A percentile compares a stretch with the other conserved stretches of the same genome.
These are phyloP conservation scores for Smallanthus sonchifolius DNA, from an alignment of 129 eudicot genomes.

Conservation along the genomic window DNA sequence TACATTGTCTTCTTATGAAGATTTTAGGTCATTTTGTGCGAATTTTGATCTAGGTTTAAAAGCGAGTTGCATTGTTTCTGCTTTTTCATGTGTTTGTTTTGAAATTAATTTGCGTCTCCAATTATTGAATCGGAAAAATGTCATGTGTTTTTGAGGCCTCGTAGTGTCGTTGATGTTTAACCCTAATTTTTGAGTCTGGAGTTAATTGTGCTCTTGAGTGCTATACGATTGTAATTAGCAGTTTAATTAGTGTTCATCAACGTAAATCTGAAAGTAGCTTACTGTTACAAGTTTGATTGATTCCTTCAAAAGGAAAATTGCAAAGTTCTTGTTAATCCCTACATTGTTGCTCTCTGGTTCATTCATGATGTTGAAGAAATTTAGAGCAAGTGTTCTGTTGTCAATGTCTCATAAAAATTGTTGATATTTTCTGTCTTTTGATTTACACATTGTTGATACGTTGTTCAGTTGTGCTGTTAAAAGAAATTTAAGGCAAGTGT, in stretches of 20 bases:
- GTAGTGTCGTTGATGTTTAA: constrained; percentile 1
- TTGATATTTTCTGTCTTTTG: neutral
- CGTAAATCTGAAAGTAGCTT: neutral
- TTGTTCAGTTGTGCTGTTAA: neutral
- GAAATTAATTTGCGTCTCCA: neutral
- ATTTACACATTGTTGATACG: neutral
- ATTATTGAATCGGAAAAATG: neutral
- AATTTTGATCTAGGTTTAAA: neutral
- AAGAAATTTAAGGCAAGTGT: neutral
- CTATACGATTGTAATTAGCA: neutral
- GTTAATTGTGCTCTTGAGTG: neutral
- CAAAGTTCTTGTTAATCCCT: neutral
- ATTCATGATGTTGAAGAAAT: neutral
- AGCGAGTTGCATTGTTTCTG: neutral
- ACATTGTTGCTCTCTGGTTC: constrained; percentile 14
- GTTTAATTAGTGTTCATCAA: constrained; percentile 7
- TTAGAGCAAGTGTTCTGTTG: constrained; percentile 3
- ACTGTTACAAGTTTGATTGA: neutral
- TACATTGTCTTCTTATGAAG: constrained; percentile 1
- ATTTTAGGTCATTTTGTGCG: neutral
- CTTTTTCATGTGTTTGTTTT: neutral
- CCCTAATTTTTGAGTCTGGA: neutral
- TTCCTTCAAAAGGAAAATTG: neutral
- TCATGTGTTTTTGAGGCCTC: neutral
- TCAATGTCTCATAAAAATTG: neutral